Evolutionary conservation across 495 filamentous ascomycete species (phyloP), one percentile per base, ranked within the genome.

Genomic region (Podospora pseudoanserina): DNA sequence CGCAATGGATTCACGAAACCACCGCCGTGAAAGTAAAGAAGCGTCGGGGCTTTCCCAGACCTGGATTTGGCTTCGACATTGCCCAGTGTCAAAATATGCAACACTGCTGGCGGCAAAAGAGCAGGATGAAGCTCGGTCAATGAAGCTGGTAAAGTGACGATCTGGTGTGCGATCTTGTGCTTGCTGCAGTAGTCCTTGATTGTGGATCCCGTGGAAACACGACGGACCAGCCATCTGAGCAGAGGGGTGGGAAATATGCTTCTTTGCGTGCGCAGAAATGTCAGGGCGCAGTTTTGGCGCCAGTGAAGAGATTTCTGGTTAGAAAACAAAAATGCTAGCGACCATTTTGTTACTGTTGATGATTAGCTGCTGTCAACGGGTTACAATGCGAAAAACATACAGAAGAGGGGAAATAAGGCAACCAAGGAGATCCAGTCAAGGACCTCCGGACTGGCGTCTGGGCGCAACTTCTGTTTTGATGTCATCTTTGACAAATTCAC

Each of bases 21-120:
- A 54, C 72, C 72, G 30, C 72, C 70, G 56, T 74, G 72, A 27
- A 72, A 63, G 65, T 74, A 74, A 3, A 74, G 34, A 11, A 39
- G 34, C 11, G 34, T 39, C 6, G 3, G 34, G 6, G 34, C 34
- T 6, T 5, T 39, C 9, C 28, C 72, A 26, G 59, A 26, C 26
- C 58, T 55, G 16, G 9, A 59, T 30, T 18, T 34, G 13, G 26
- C 5, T 26, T 20, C 39, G 0, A 16, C 7, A 19, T 16, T 9
- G 16, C 4, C 53, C 39, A 66, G 60, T 9, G 59, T 70, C 27
- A 73, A 23, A 18, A 71, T 30, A 23, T 74, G 70, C 0, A 71
- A 30, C 0, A 49, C 57, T 15, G 64, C 58, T 4, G 62, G 49
- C 0, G 69, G 69, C 0, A 65, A 7, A 13, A 1, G 53, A n/a